Percentiles rank a stretch among this genome's conserved stretches.
Evolutionary conservation across 2,329 filamentous ascomycete genomes (phyloP).

Genomic region (Penicillium paneum): DNA sequence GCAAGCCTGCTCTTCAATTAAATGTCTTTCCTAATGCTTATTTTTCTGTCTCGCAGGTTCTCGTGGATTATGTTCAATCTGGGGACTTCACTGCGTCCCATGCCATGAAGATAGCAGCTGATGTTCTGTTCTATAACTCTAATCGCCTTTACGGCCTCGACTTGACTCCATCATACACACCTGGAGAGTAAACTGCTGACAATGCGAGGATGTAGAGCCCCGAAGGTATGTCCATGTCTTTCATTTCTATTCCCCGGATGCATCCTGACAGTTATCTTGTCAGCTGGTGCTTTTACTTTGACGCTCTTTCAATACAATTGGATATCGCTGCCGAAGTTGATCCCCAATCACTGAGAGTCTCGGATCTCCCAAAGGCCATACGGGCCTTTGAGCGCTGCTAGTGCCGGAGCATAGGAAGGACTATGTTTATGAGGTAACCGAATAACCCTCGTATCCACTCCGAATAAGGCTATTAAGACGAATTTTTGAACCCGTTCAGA

Average conservation of each 20-base stretch:
- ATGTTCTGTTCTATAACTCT: constrained; percentile 72
- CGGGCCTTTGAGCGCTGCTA: constrained; percentile 25
- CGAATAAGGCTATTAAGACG: too few species aligned
- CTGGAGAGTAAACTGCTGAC: background rate
- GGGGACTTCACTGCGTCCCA: constrained; percentile 60
- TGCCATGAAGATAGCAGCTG: constrained; percentile 61
- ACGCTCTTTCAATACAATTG: constrained; percentile 15
- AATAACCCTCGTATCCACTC: too few species aligned
- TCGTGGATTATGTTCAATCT: constrained; percentile 64
- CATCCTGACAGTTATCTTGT: background rate
- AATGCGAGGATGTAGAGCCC: background rate
- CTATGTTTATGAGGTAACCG: background rate
- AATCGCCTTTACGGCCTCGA: constrained; percentile 69
- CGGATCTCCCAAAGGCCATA: too few species aligned
- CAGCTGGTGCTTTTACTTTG: background rate
- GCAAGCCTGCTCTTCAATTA: background rate
- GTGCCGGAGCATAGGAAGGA: constrained; percentile 27
- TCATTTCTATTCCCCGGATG: accelerated
- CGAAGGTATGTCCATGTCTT: constrained; percentile 46
- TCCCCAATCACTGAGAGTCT: constrained; percentile 20
- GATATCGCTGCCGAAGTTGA: too few species aligned
- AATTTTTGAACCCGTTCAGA: too few species aligned
- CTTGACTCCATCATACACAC: constrained; percentile 30
- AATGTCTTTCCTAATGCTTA: background rate
- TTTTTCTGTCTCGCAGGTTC: constrained; percentile 46